A percentile compares a stretch with the other conserved stretches of the same genome.
Evolutionary conservation across 768 basidiomycete genomes (phyloP).

Genomic region (Rhodocollybia butyracea): DNA sequence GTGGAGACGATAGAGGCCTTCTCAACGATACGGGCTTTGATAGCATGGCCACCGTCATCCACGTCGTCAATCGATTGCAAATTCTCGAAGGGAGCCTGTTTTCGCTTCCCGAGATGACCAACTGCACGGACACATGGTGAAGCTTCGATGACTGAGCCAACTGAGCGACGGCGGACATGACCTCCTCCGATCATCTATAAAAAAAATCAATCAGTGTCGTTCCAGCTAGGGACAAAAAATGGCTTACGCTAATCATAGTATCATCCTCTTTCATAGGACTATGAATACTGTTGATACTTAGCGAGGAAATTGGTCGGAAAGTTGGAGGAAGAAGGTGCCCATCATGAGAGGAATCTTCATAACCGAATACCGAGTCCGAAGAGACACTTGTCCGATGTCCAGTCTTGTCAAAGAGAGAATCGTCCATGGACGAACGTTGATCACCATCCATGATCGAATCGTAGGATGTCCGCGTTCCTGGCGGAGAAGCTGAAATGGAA

Average conservation of each 20-base stretch:
- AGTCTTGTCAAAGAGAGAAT: slow-evolving; percentile 66
- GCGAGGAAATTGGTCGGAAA: slow-evolving; percentile 63
- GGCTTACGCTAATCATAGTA: slow-evolving; percentile 78
- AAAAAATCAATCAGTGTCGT: neutral
- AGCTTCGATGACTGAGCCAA: slow-evolving; percentile 61
- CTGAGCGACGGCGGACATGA: slow-evolving; percentile 64
- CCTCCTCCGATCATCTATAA: slow-evolving; percentile 77
- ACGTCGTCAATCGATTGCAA: slow-evolving; percentile 26
- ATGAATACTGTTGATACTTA: slow-evolving; percentile 48
- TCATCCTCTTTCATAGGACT: slow-evolving; percentile 67
- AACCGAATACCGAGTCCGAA: slow-evolving; percentile 62
- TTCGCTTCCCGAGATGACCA: slow-evolving; percentile 39
- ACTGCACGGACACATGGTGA: slow-evolving; percentile 69
- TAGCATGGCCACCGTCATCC: slow-evolving; percentile 15
- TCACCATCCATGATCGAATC: slow-evolving; percentile 60
- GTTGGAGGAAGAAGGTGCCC: slow-evolving; percentile 40
- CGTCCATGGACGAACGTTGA: slow-evolving; percentile 36
- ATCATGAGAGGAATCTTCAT: slow-evolving; percentile 35
- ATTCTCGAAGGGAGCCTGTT: slow-evolving; percentile 25
- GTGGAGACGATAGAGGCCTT: slow-evolving; percentile 68
- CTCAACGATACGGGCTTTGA: slow-evolving; percentile 48
- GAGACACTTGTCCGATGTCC: slow-evolving; percentile 47
- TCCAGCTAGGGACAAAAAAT: neutral
- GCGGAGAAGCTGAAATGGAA: slow-evolving; percentile 66
- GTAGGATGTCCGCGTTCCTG: slow-evolving; percentile 25